Percentiles rank a stretch among this genome's conserved stretches.
Evolutionary conservation across 1,139 yeast species (phyloP).

Genomic region (Geotrichum reessii): DNA sequence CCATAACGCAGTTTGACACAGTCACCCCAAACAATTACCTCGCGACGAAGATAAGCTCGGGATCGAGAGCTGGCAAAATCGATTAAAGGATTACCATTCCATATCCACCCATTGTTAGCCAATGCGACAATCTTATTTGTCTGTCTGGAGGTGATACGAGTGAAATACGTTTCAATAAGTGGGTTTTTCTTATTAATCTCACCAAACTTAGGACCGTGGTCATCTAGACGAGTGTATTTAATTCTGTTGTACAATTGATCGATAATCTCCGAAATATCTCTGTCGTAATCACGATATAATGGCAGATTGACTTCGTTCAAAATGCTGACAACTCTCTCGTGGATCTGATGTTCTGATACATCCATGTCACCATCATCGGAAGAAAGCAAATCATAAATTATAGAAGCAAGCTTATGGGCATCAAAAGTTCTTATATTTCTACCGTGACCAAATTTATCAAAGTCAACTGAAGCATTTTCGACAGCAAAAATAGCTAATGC

Average conservation of each 20-base stretch:
- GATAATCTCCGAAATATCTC: conserved; percentile 58
- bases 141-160: conserved; percentile 49
- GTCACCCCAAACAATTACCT: conserved; percentile 96
- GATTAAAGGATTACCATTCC: conserved; percentile 92
- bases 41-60: conserved; percentile 80
- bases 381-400: conserved; percentile 28
- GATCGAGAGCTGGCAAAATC: conserved; percentile 84
- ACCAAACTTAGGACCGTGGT: conserved; percentile 75
- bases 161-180: conserved; percentile 80
- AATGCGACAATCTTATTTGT: conserved; percentile 54
- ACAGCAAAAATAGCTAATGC: conserved; percentile 49
- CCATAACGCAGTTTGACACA: conserved; percentile 94
- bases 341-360: conserved; percentile 18
- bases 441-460: conserved; percentile 42
- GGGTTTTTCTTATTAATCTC: conserved; percentile 51
- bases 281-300: conserved; percentile 69
- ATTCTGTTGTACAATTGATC: conserved; percentile 70
- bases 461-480: conserved; percentile 38
- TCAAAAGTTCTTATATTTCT: conserved; percentile 55
- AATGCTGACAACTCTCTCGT: conserved; percentile 42
- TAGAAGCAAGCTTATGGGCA: conserved; percentile 32
- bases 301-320: conserved; percentile 74
- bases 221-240: conserved; percentile 68
- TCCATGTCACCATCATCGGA: conserved; percentile 34
- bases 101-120: conserved; percentile 97